Conservation (phyloP, 495 filamentous ascomycete genomes). For the Talaromyces ruber region DNA sequence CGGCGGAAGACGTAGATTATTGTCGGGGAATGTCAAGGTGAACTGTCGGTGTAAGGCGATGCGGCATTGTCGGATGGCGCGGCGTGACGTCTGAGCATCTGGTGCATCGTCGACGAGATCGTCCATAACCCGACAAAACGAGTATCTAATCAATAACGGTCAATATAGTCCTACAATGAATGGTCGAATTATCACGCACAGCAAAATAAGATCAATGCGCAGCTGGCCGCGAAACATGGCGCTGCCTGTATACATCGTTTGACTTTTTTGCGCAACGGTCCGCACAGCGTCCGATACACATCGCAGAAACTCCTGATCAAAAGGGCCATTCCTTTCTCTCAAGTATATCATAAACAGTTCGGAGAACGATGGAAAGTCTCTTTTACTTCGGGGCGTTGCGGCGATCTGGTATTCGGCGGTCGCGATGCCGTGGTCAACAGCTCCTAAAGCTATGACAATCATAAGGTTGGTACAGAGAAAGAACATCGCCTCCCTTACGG, state of each 20-base stretch:
- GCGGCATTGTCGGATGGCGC: slow-evolving; percentile 43
- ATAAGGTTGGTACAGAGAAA: slow-evolving; percentile 57
- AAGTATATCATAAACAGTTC: slow-evolving; percentile 15
- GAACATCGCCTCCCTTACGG: slow-evolving; percentile 29
- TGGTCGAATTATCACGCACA: not conserved
- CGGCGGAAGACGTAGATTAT: not conserved
- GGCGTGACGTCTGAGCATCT: slow-evolving; percentile 21
- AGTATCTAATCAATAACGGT: slow-evolving; percentile 35
- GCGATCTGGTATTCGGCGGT: slow-evolving; percentile 29
- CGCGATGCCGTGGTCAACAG: slow-evolving; percentile 54
- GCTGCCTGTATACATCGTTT: slow-evolving; percentile 62
- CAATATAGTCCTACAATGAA: not conserved
- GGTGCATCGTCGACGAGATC: slow-evolving; percentile 55
- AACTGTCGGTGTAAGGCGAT: slow-evolving; percentile 37
- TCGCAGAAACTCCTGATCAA: slow-evolving; percentile 16
- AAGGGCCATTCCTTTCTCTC: slow-evolving; percentile 23
- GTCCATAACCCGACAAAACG: slow-evolving; percentile 63
- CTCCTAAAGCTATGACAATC: slow-evolving; percentile 55
- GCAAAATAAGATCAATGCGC: slow-evolving; percentile 54
- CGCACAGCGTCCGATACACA: slow-evolving; percentile 46
- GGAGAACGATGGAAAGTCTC: slow-evolving; percentile 32
- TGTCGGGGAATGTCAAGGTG: not conserved
- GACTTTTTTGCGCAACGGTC: slow-evolving; percentile 48
- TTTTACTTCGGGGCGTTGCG: not conserved
- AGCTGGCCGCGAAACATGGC: slow-evolving; percentile 52